Evolutionary conservation across 2,329 filamentous ascomycete genomes (phyloP), one percentile per base, ranked within the genome.

Genomic region (Pestalotiopsis sp.): DNA sequence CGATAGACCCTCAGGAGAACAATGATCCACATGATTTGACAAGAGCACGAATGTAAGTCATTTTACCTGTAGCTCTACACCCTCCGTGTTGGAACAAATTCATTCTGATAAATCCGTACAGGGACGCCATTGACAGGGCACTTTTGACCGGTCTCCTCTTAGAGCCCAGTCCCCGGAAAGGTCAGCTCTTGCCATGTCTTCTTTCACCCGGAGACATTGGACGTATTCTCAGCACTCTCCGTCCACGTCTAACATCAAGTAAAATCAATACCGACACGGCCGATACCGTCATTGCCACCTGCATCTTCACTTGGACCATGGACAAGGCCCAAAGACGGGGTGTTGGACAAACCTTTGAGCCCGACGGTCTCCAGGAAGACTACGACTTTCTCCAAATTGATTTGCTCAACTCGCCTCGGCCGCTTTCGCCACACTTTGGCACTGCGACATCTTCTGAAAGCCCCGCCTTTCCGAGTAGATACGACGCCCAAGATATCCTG

Each of bases 241-340:
- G 59, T 6, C 59, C 59, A 11, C 59, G 13, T 14, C 38, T 62
- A 17, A 27, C 38, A 13, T 27, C 36, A 20, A 38, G 59, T n/a
- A 31, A 39, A 13, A n/a, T 62, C 12, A 20, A 39, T 17, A 39
- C 3, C 14, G 31, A 62, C 38, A n/a, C 17, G 6, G 12, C 31
- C 36, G 59, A 62, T 17, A 38, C 14, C 5, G 38, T 62, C 12
- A 36, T 62, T 13, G 59, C 59, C 7, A 31, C 31, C 13, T 62
- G 59, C 9, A 62, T 62, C 59, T 62, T 62, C 31, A 39, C 20
- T 41, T 62, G 27, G 59, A 62, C 59, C 27, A 38, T 62, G 59
- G 13, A 20, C 6, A 36, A 20, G 27, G 27, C 59, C n/a, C 25
- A 62, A 62, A 12, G 7, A 36, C 17, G 36, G 7, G 59, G 59